Percentiles rank a stretch among this genome's conserved stretches.
phyloP scores from a whole-genome alignment of 805 yeast species.

The Soucietia sequanensis region DNA sequence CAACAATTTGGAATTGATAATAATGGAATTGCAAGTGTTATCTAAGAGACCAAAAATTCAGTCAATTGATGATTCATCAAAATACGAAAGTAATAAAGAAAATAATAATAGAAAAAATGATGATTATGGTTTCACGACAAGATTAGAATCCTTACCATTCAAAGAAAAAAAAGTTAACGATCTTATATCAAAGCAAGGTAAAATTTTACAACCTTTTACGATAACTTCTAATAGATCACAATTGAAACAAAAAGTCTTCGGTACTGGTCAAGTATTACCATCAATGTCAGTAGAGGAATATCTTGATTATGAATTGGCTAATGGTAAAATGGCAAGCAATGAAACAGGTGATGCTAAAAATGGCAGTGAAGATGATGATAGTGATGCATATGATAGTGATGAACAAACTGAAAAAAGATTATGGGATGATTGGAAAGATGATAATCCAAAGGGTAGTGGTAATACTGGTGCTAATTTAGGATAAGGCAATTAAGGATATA shows the following conservation, averaged over 20 bases:
- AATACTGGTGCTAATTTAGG: constrained; percentile 59
- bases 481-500: constrained; percentile 11
- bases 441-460: constrained; percentile 85
- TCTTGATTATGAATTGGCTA: constrained; percentile 77
- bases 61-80: constrained; percentile 5
- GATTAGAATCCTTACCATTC: constrained; percentile 50
- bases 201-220: constrained; percentile 81
- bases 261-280: constrained; percentile 91
- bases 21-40: constrained; percentile 70
- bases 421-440: constrained; percentile 94
- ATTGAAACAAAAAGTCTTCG: constrained; percentile 65
- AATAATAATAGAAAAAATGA: constrained; percentile 8
- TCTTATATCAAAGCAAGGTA: constrained; percentile 68
- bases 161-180: constrained; percentile 16
- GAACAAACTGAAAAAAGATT: constrained; percentile 75
- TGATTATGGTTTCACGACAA: constrained; percentile 60
- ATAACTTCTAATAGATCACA: constrained; percentile 56
- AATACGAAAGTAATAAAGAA: constrained; percentile 5
- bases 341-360: constrained; percentile 37
- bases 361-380: constrained; percentile 36
- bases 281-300: constrained; percentile 94
- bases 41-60: constrained; percentile 32
- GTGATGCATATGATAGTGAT: constrained; percentile 62
- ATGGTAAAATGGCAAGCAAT: constrained; percentile 72
- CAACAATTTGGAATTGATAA: constrained; percentile 52